Percentiles rank a stretch among this genome's conserved stretches.
These are phyloP conservation scores for Xylaria sp. DNA, from an alignment of 2,329 filamentous ascomycete genomes.

Conservation along the genomic window DNA sequence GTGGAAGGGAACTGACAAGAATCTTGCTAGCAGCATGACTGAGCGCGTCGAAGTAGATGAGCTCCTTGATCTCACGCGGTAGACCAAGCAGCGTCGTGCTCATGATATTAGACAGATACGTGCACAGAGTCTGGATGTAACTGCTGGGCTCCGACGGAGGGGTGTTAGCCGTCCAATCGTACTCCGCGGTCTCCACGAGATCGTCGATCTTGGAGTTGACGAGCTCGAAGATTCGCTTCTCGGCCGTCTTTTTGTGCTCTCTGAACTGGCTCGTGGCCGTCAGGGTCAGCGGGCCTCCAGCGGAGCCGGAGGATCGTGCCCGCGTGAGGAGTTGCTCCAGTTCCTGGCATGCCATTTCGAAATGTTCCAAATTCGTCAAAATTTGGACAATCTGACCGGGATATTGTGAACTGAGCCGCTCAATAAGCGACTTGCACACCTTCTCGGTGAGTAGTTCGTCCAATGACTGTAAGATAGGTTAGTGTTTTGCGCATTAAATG, in stretches of 20 bases:
- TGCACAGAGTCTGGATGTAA: conserved; percentile 92
- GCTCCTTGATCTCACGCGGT: conserved; percentile 92
- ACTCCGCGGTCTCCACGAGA: conserved; percentile 92
- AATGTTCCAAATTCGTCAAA: conserved; percentile 93
- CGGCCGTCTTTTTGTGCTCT: conserved; percentile 88
- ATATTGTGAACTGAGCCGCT: conserved; percentile 85
- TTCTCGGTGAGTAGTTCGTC: conserved; percentile 91
- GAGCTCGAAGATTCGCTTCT: conserved; percentile 96
- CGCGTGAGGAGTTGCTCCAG: conserved; percentile 81
- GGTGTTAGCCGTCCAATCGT: conserved; percentile 68
- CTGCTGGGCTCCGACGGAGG: conserved; percentile 70
- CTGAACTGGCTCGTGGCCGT: conserved; percentile 81
- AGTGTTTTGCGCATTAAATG: conserved; percentile 13
- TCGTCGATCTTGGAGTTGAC: conserved; percentile 99
- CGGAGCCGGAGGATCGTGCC: conserved; percentile 74
- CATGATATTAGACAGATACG: conserved; percentile 95
- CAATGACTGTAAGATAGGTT: conserved; percentile 55
- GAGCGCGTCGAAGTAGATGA: conserved; percentile 95
- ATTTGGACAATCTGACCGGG: conserved; percentile 98
- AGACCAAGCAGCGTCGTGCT: conserved; percentile 85
- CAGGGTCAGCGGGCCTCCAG: conserved; percentile 72
- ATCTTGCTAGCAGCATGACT: conserved; percentile 86
- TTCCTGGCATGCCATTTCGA: conserved; percentile 87
- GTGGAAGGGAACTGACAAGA: conserved; percentile 46
- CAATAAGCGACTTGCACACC: conserved; percentile 84